A percentile compares a stretch with the other conserved stretches of the same genome.
Conservation (phyloP, 2,329 filamentous ascomycete species). For the Fusarium dlaminii region DNA sequence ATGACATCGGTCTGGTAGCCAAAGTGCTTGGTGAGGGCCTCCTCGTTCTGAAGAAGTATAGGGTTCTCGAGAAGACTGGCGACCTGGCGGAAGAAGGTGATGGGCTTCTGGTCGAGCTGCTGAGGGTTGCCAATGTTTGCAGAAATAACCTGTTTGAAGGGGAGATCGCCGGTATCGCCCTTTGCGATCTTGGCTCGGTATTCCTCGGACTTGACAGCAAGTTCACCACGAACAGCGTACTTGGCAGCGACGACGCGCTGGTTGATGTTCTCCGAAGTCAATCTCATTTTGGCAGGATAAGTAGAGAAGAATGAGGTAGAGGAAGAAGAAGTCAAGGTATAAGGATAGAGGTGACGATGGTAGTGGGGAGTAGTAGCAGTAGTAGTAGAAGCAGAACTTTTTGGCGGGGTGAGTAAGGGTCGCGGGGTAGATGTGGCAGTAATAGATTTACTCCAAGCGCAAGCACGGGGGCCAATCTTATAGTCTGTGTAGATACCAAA, state of each 20-base stretch:
- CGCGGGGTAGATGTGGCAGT: slow-evolving; percentile 40
- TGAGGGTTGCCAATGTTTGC: slow-evolving; percentile 99
- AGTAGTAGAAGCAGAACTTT: slow-evolving; percentile 31
- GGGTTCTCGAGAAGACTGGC: slow-evolving; percentile 94
- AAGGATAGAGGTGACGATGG: slow-evolving; percentile 27
- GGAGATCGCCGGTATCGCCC: slow-evolving; percentile 66
- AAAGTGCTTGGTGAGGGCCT: slow-evolving; percentile 77
- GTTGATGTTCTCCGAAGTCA: slow-evolving; percentile 92
- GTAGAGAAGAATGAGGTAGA: slow-evolving; percentile 46
- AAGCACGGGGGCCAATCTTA: slow-evolving; percentile 30
- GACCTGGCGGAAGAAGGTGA: slow-evolving; percentile 99
- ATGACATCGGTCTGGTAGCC: slow-evolving; percentile 93
- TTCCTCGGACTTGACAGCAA: slow-evolving; percentile 92
- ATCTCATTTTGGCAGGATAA: slow-evolving; percentile 49
- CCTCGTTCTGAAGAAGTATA: slow-evolving; percentile 79
- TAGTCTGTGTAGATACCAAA: slow-evolving; percentile 16
- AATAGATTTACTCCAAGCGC: slow-evolving; percentile 34
- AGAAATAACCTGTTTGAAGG: slow-evolving; percentile 91
- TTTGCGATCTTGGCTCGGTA: slow-evolving; percentile 79
- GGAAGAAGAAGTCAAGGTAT: background rate
- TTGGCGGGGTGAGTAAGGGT: slow-evolving; percentile 42
- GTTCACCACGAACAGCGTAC: slow-evolving; percentile 96
- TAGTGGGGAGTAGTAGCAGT: slow-evolving; percentile 14
- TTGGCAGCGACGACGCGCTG: slow-evolving; percentile 85
- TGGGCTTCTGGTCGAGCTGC: slow-evolving; percentile 98